phyloP scores from a whole-genome alignment of 2,329 filamentous ascomycete species.

The Albifimbria verrucaria region DNA sequence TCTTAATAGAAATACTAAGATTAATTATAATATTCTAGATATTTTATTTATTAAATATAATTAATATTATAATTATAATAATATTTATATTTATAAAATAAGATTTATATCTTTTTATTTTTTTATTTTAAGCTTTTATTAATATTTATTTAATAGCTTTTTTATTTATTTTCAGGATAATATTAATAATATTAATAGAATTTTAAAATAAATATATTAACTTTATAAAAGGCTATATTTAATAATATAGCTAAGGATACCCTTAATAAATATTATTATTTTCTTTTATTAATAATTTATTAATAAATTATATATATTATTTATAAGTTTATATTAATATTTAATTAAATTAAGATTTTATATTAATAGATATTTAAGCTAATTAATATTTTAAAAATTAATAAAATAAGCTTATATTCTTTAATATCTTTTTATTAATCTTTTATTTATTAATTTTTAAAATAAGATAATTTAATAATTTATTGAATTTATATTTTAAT shows the following conservation, averaged over 20 bases:
- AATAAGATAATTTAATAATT: background rate
- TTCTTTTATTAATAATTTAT: background rate
- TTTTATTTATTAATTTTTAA: background rate
- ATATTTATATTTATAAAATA: background rate
- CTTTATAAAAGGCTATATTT: too few species aligned
- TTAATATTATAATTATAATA: background rate
- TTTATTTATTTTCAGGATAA: background rate
- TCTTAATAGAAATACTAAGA: too few species aligned
- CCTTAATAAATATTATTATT: background rate
- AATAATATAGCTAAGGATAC: too few species aligned
- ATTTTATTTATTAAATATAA: background rate
- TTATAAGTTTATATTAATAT: background rate
- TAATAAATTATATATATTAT: background rate
- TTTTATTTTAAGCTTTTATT: background rate
- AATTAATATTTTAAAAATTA: slow-evolving; percentile 3
- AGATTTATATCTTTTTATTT: background rate
- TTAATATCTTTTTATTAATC: background rate
- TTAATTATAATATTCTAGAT: too few species aligned
- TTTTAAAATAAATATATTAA: slow-evolving; percentile 1
- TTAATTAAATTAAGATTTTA: background rate
- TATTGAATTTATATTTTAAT: background rate
- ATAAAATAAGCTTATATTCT: background rate
- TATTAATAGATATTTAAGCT: background rate
- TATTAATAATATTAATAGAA: background rate
- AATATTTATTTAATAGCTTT: background rate